Conservation (phyloP, 208 protist species). For the Novymonas esmeraldas region DNA sequence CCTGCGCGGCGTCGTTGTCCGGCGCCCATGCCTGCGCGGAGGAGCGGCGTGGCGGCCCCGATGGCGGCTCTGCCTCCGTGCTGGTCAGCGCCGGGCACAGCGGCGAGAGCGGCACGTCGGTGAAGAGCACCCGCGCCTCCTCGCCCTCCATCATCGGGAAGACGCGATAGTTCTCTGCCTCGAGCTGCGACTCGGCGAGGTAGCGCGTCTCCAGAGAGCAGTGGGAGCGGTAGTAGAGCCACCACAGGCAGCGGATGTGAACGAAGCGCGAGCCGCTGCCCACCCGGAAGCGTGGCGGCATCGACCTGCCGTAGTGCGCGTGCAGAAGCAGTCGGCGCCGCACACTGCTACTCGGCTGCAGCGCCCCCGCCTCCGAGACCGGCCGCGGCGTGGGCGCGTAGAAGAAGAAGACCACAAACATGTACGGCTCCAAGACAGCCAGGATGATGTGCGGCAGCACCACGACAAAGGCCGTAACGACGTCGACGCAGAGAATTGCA, state of each 20-base stretch:
- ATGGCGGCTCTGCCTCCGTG: background rate
- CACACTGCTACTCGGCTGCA: constrained; percentile 50
- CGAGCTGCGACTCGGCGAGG: constrained; percentile 52
- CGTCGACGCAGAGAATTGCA: constrained; percentile 61
- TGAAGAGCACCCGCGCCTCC: constrained; percentile 20
- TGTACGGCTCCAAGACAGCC: constrained; percentile 65
- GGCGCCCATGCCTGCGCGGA: background rate
- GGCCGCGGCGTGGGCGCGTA: constrained; percentile 44
- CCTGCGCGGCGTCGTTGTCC: background rate
- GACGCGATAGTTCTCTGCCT: constrained; percentile 74
- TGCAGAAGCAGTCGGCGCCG: constrained; percentile 60
- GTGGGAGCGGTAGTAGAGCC: constrained; percentile 67
- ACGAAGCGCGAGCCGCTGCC: constrained; percentile 64
- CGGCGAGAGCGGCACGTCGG: constrained; percentile 16
- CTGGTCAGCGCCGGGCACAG: constrained; percentile 23
- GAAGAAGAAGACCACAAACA: constrained; percentile 69
- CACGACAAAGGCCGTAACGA: constrained; percentile 42
- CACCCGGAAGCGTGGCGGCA: constrained; percentile 45
- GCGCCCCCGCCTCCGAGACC: constrained; percentile 14
- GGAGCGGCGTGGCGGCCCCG: background rate
- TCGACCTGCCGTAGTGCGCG: constrained; percentile 35
- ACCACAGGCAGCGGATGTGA: constrained; percentile 52
- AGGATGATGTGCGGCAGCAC: constrained; percentile 63
- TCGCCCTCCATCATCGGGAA: constrained; percentile 59
- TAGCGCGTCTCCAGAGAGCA: constrained; percentile 47